These are phyloP conservation scores for Boletus huronensis DNA, from an alignment of 768 basidiomycete genomes.

Conservation along the genomic window DNA sequence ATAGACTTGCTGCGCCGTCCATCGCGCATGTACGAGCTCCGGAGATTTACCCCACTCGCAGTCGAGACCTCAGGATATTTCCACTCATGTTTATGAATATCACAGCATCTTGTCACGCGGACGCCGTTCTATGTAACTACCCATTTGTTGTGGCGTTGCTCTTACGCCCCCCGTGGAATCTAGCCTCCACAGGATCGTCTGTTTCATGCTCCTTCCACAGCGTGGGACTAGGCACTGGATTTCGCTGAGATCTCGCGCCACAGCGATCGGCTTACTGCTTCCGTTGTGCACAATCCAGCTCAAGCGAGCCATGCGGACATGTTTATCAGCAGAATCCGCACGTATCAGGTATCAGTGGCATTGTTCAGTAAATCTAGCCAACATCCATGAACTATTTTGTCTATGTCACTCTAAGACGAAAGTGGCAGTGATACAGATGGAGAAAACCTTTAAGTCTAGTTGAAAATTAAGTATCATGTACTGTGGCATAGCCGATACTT, in stretches of 20 bases:
- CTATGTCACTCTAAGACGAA: slow-evolving; percentile 9
- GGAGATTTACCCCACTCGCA: slow-evolving; percentile 20
- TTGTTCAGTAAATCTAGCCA: slow-evolving; percentile 11
- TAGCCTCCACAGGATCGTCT: slow-evolving; percentile 3
- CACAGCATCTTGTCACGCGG: not conserved
- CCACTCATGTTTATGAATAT: not conserved
- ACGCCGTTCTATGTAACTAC: slow-evolving; percentile 1
- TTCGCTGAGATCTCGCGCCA: slow-evolving; percentile 27
- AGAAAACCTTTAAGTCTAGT: slow-evolving; percentile 7
- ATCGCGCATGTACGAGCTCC: not conserved
- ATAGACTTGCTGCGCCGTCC: not conserved
- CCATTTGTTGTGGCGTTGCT: not conserved
- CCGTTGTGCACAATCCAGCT: not conserved
- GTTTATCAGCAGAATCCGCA: slow-evolving; percentile 2
- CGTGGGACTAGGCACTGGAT: slow-evolving; percentile 10
- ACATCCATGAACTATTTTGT: not conserved
- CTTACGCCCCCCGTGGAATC: slow-evolving; percentile 18
- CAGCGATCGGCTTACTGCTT: slow-evolving; percentile 5
- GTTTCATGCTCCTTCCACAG: slow-evolving; percentile 11
- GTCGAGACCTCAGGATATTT: not conserved
- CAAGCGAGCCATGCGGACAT: not conserved
- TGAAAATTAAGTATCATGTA: slow-evolving; percentile 13
- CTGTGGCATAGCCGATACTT: slow-evolving; percentile 22
- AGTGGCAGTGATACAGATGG: slow-evolving; percentile 12
- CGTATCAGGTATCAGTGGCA: slow-evolving; percentile 6